These are phyloP conservation scores for Triticum monococcum DNA, from an alignment of 176 grass and related monocot species.

Conservation along the genomic window DNA sequence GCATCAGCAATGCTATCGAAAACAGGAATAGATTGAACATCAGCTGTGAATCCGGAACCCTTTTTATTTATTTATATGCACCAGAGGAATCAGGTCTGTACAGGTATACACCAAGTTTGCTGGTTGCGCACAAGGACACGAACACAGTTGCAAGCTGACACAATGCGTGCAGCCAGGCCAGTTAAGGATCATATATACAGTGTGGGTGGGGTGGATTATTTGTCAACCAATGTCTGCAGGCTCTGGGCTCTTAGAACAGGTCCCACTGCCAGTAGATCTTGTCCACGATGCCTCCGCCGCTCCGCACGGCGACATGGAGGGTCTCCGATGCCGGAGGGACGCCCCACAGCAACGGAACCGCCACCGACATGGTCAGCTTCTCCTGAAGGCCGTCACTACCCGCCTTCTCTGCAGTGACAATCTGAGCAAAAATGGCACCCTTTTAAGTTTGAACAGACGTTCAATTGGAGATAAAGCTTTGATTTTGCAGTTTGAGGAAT, in stretches of 20 bases:
- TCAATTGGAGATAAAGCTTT: neutral
- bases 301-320: constrained; percentile 76
- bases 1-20: neutral
- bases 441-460: neutral
- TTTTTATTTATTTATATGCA: constrained; percentile 40
- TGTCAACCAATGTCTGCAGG: constrained; percentile 27
- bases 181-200: constrained; percentile 53
- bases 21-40: neutral
- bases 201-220: constrained; percentile 5
- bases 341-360: constrained; percentile 88
- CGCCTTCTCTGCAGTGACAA: constrained; percentile 84
- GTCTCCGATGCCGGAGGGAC: constrained; percentile 93
- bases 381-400: constrained; percentile 78
- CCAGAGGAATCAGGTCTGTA: constrained; percentile 22
- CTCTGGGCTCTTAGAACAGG: constrained; percentile 54
- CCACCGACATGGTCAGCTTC: constrained; percentile 94
- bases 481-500: neutral
- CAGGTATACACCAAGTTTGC: constrained; percentile 14
- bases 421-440: constrained; percentile 22
- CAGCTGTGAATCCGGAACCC: neutral
- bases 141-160: neutral
- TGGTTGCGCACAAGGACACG: constrained; percentile 1
- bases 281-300: constrained; percentile 88
- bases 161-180: constrained; percentile 41
- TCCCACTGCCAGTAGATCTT: constrained; percentile 99